Conservation (phyloP, 1,284 basidiomycete species). For the Puccinia polysora region DNA sequence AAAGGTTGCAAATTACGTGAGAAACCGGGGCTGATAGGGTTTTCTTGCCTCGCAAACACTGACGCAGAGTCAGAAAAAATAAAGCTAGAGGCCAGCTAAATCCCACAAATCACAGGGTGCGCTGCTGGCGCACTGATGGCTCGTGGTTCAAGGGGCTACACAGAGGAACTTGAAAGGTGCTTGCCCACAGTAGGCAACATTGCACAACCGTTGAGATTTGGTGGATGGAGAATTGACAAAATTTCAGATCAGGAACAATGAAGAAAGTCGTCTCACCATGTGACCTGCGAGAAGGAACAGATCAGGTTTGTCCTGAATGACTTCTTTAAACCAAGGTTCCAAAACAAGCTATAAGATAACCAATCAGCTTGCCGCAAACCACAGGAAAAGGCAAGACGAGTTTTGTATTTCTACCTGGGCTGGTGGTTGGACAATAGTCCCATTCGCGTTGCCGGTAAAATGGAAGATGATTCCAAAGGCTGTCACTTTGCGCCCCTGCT, state of each 20-base stretch:
- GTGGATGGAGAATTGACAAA: not conserved
- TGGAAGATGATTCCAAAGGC: constrained; percentile 73
- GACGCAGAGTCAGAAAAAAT: not conserved
- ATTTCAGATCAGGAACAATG: too few relatives aligned
- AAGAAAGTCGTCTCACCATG: constrained; percentile 47
- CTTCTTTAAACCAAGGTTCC: constrained; percentile 64
- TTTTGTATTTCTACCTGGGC: constrained; percentile 57
- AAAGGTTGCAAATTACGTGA: not conserved
- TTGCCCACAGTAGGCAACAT: too few relatives aligned
- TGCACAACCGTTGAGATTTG: constrained; percentile 57
- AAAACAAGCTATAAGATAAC: constrained; percentile 43
- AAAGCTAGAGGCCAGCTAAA: too few relatives aligned
- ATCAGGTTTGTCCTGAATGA: constrained; percentile 74
- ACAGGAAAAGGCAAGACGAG: constrained; percentile 57
- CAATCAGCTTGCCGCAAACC: not conserved
- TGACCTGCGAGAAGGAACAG: constrained; percentile 70
- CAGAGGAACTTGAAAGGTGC: too few relatives aligned
- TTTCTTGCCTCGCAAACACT: too few relatives aligned
- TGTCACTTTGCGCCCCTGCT: constrained; percentile 67
- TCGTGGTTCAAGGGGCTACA: too few relatives aligned
- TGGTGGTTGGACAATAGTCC: constrained; percentile 57
- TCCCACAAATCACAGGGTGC: too few relatives aligned
- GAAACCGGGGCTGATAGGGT: too few relatives aligned
- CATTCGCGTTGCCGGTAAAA: constrained; percentile 63
- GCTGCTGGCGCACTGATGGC: too few relatives aligned